These are phyloP conservation scores for Xylaria arbuscula DNA, from an alignment of 2,329 filamentous ascomycete species.

Conservation along the genomic window DNA sequence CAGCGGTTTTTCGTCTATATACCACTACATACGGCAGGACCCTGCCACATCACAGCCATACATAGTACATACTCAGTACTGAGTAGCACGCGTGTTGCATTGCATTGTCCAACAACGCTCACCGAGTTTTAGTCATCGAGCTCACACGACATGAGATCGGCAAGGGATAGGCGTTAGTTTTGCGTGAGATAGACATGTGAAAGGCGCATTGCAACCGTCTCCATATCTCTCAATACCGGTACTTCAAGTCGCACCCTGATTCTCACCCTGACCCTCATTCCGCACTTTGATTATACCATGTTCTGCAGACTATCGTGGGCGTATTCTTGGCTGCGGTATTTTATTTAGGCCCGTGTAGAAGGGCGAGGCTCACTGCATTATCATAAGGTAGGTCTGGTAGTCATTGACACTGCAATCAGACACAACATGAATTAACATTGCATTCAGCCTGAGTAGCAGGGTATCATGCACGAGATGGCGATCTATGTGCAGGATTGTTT, in stretches of 20 bases:
- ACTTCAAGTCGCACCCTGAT: constrained; percentile 11
- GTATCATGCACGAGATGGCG: constrained; percentile 11
- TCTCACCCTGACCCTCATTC: neutral
- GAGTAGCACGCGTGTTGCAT: constrained; percentile 24
- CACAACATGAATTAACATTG: neutral
- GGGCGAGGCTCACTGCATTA: neutral
- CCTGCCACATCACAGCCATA: neutral
- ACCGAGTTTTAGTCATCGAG: constrained; percentile 3
- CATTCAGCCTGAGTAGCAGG: constrained; percentile 20
- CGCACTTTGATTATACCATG: neutral
- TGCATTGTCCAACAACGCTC: constrained; percentile 17
- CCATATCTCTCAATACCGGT: constrained; percentile 15
- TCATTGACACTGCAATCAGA: neutral
- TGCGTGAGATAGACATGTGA: neutral
- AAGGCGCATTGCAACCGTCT: neutral
- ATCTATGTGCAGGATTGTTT: neutral
- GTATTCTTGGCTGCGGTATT: constrained; percentile 20
- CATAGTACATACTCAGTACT: too few relatives aligned
- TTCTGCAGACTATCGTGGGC: neutral
- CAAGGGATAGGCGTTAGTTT: neutral
- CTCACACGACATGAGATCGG: neutral
- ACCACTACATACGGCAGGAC: neutral
- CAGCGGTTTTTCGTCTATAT: neutral
- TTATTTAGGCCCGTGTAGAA: constrained; percentile 13
- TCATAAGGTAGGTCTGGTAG: neutral